Evolutionary conservation across 2,329 filamentous ascomycete genomes (phyloP), one percentile per base, ranked within the genome.

Genomic region (Dothistroma pini): DNA sequence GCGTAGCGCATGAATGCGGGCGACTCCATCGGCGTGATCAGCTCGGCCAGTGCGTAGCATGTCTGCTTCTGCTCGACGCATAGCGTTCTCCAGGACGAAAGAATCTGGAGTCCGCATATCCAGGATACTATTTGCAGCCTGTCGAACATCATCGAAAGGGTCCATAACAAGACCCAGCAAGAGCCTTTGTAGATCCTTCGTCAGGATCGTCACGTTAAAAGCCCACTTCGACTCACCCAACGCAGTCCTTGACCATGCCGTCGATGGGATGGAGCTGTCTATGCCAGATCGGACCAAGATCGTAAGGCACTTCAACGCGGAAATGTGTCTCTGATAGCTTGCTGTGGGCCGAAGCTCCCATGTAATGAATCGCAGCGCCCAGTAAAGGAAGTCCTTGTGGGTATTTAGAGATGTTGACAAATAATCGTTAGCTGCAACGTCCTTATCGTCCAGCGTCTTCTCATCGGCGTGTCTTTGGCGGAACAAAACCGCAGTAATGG

Each of bases 1-100:
- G 51, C 31, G 31, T 16, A 96, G 77, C 47, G 89, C 86, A 63
- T 88, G 89, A 2, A 88, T 81, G 57, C 91, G 86, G 35, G 93
- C 93, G 53, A 95, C 87, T 10, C 93, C 93, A 75, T 99, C 93
- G 1, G 93, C 92, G 73, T 96, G 91, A 72, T 97, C 93, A 12
- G 92, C 93, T 63, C 95, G 84, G 22, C 91, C 91, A 4, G 91
- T 96, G 29, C 78, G 80, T 22, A 86, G 81, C 60, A 90, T 87
- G 35, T 84, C 78, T 4, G 76, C 74, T 59, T 88, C 83, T 0
- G 78, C 79, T 34, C 75, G 56, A 11, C 52, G 53, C 29, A 67
- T 44, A 25, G 59, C 54, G 16, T 14, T 21, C 10, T 11, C 31
- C 3, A 53, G 22, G 3, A 16, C 16, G 10, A 35, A 10, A 35